phyloP scores from a whole-genome alignment of 1,139 yeast genomes.

The Debaryomyces singareniensis region DNA sequence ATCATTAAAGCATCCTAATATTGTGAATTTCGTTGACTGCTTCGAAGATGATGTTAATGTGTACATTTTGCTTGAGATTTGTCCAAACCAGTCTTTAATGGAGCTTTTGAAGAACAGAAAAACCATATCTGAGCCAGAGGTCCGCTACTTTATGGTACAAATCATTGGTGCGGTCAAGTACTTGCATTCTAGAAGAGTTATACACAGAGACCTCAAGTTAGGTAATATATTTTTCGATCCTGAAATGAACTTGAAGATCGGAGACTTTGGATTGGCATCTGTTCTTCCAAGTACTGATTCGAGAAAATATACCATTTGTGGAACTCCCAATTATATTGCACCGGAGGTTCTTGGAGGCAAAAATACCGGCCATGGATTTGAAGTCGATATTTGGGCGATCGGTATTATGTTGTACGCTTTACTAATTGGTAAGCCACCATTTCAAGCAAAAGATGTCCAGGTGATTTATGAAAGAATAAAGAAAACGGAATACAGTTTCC shows the following conservation, averaged over 20 bases:
- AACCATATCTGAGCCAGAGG: constrained; percentile 83
- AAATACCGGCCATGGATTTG: constrained; percentile 83
- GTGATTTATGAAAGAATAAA: constrained; percentile 90
- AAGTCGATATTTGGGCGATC: constrained; percentile 95
- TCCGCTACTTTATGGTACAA: constrained; percentile 84
- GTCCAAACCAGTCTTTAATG: constrained; percentile 91
- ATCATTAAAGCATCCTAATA: constrained; percentile 79
- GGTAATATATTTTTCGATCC: constrained; percentile 94
- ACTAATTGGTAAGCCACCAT: constrained; percentile 91
- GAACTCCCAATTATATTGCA: constrained; percentile 96
- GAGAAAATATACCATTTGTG: constrained; percentile 89
- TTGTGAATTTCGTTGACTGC: constrained; percentile 89
- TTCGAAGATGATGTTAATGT: constrained; percentile 94
- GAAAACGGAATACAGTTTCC: constrained; percentile 74
- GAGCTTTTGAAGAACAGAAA: constrained; percentile 84
- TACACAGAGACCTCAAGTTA: constrained; percentile 89
- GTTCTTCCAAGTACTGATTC: constrained; percentile 62
- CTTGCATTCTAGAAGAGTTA: constrained; percentile 88
- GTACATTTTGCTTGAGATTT: constrained; percentile 85
- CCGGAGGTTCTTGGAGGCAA: constrained; percentile 94
- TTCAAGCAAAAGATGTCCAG: constrained; percentile 92
- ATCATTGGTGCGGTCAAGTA: constrained; percentile 90
- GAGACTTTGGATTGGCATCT: constrained; percentile 96
- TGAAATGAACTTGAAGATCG: constrained; percentile 86
- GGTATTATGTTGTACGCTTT: constrained; percentile 94